Evolutionary conservation across 176 grass and related monocot species (phyloP), one percentile per base, ranked within the genome.

Genomic region (Elaeis guineensis): DNA sequence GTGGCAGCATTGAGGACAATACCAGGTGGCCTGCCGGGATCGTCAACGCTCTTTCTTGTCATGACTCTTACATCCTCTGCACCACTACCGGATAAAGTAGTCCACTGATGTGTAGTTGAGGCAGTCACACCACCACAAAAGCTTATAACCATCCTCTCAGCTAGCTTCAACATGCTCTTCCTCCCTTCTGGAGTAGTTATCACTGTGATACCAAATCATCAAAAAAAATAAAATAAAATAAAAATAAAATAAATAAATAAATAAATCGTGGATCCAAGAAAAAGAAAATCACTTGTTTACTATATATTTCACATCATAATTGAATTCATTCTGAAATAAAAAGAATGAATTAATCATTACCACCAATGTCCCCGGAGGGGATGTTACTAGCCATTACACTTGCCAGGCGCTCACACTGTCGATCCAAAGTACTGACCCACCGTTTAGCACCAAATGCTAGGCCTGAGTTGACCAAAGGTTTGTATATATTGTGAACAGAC

Each of bases 21-120:
- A 26, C 65, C 65, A 6, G 65, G 65, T 39, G 65, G 65, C 5
- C 52, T 68, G 23, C 65, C 65, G 39, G 65, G 65, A 68, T 68
- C 65, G 21, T 56, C 65, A 0, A 68, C 65, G 5, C 65, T 68
- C 65, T 68, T 68, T 39, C 65, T 68, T 3, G 65, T 68, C 65
- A 68, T 68, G 4, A 68, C 65, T 28, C 65, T 68, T 28, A 68
- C 65, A 35, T 68, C 65, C 51, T 68, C 65, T 44, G 65, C 65
- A 16, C 65, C 65, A 17, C 52, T 68, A 7, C 65, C 65, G 21
- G 65, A 68, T 21, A 68, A 19, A 3, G 65, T 68, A 55, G 65
- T 68, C 65, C 65, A 68, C 3, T 68, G 65, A 17, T 68, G 65
- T 17, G 65, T 52, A 20, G 65, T 67, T 5, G 65, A 67, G n/a